phyloP scores from a whole-genome alignment of 371 early-diverging fungal genomes.

The Smittium culicis region DNA sequence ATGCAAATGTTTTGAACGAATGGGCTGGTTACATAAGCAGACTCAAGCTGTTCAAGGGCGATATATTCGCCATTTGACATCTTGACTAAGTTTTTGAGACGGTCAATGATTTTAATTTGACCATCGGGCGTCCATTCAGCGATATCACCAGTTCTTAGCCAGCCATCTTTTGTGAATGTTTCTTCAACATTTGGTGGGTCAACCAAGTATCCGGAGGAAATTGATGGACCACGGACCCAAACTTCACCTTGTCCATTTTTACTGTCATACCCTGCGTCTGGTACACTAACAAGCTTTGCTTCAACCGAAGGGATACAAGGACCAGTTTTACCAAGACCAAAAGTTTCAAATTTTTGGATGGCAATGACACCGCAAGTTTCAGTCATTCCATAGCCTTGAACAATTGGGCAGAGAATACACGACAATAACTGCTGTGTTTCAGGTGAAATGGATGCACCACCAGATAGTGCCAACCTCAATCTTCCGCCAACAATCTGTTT shows the following conservation, averaged over 20 bases:
- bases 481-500: constrained; percentile 82
- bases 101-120: constrained; percentile 57
- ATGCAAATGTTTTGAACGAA: constrained; percentile 73
- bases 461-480: constrained; percentile 72
- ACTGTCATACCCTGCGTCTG: constrained; percentile 54
- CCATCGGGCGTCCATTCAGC: constrained; percentile 59
- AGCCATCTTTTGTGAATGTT: constrained; percentile 59
- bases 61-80: constrained; percentile 86
- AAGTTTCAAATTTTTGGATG: constrained; percentile 46
- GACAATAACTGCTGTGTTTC: constrained; percentile 76
- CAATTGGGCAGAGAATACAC: constrained; percentile 63
- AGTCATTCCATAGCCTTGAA: constrained; percentile 83
- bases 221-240: constrained; percentile 66
- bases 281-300: constrained; percentile 75
- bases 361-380: constrained; percentile 44
- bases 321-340: constrained; percentile 54
- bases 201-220: constrained; percentile 63
- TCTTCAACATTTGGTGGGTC: constrained; percentile 53
- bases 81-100: constrained; percentile 80
- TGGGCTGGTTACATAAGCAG: constrained; percentile 59
- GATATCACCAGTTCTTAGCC: constrained; percentile 93
- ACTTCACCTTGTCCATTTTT: constrained; percentile 70
- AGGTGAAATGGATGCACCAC: constrained; percentile 82
- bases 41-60: constrained; percentile 94
- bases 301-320: constrained; percentile 67